Base-by-base conservation (phyloP, 2,329 filamentous ascomycete species). In the Colletotrichum sp. region DNA sequence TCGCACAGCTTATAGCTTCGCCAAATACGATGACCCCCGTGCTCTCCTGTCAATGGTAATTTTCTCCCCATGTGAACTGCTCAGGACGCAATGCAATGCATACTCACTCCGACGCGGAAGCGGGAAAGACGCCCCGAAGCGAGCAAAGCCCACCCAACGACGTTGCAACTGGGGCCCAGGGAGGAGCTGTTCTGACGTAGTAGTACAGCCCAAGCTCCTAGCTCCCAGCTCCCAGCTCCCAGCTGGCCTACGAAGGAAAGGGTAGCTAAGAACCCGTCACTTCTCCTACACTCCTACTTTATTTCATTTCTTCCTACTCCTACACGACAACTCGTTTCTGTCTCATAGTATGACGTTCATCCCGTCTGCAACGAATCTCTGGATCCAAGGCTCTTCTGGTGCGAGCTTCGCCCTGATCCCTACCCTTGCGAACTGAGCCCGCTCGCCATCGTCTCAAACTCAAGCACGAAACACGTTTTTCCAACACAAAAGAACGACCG, bases 161-260 rank as follows among this genome's bases (percentile, higher is more conserved):
- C 4, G 36, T 52, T 16, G 21, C 52, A 36, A 72, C 60, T 34
- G 36, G 36, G 60, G 60, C 34, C 12, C 30, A 26, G 30, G 52
- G 30, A 59, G 72, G 62, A 64, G 30, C 62, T 39, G 28, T 67
- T 49, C 72, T 75, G 72, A 72, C 72, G 72, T 75, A 75, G 68
- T 72, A 75, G 68, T 62, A 36, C 60, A 52, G 62, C 30, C 21
- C 60, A 75, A 72, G 62, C 68, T 75, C 59, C 36, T 30, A 30
- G 63, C 39, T 75, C 59, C 49, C 21, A 18, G 21, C 39, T 75
- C 59, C 49, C 21, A 18, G 21, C 62, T 52, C 36, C 39, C 21
- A 30, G 63, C 44, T 49, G 39, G 39, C 18, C 39, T 70, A 70
- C 18, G 30, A 59, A 59, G 44, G n/a, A 32, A 32, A 8, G 9